Conservation (phyloP, 2,329 filamentous ascomycete genomes). For the Hypoxylon sp. region DNA sequence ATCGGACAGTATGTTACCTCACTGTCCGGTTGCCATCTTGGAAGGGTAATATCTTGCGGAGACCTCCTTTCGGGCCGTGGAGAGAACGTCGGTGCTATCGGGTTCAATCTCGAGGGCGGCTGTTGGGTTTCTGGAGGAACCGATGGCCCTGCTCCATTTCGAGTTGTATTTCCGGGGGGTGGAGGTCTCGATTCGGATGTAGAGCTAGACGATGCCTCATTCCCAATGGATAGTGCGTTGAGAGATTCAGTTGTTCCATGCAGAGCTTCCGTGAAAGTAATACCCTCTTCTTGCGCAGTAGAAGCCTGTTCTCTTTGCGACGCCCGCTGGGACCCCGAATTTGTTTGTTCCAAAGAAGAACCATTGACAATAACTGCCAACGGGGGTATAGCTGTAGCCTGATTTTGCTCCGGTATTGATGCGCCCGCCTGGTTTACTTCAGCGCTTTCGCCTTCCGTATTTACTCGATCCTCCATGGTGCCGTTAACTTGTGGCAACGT, state of each 20-base stretch:
- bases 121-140: slow-evolving; percentile 8
- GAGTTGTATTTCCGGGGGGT: slow-evolving; percentile 1
- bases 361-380: neutral
- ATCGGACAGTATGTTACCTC: slow-evolving; percentile 89
- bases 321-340: slow-evolving; percentile 1
- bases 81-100: slow-evolving; percentile 37
- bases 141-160: neutral
- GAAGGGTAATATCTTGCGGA: slow-evolving; percentile 69
- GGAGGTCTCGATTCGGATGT: neutral
- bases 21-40: slow-evolving; percentile 89
- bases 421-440: slow-evolving; percentile 1
- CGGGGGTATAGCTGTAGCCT: neutral
- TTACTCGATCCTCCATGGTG: slow-evolving; percentile 2
- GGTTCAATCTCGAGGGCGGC: slow-evolving; percentile 29
- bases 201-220: slow-evolving; percentile 8
- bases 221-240: slow-evolving; percentile 3
- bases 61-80: slow-evolving; percentile 33
- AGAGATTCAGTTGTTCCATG: slow-evolving; percentile 25
- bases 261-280: slow-evolving; percentile 42
- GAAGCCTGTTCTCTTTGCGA: slow-evolving; percentile 3
- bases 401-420: slow-evolving; percentile 15
- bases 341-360: slow-evolving; percentile 1
- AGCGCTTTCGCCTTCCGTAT: neutral
- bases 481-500: slow-evolving; percentile 5
- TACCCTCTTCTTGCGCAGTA: slow-evolving; percentile 18